phyloP scores from a whole-genome alignment of 306 rosid genomes.

The Pterocarpus macrocarpus region DNA sequence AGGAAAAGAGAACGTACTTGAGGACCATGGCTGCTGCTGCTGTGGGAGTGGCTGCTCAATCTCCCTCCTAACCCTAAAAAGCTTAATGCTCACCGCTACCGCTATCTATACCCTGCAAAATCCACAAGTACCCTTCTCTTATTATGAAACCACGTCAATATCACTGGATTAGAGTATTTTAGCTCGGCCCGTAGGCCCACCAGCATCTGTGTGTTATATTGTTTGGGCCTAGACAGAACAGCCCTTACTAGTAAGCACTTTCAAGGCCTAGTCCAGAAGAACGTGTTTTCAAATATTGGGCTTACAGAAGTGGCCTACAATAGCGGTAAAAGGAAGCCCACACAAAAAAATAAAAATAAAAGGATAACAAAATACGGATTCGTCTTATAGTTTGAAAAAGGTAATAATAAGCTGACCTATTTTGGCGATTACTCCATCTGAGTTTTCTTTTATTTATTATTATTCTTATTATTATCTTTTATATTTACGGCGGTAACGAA shows the following conservation, averaged over 20 bases:
- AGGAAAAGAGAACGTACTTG: conserved; percentile 57
- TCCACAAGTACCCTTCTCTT: not conserved
- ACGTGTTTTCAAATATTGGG: not conserved
- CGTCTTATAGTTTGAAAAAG: too few species aligned
- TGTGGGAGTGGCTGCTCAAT: not conserved
- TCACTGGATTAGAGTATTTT: not conserved
- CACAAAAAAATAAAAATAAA: not conserved
- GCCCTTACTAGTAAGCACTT: not conserved
- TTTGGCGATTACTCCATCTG: too few species aligned
- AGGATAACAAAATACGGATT: too few species aligned
- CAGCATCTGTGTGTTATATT: too few species aligned
- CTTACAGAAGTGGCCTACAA: not conserved
- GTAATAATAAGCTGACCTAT: too few species aligned
- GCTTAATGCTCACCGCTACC: not conserved
- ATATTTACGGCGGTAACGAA: too few species aligned
- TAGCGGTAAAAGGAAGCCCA: not conserved
- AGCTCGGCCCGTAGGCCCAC: not conserved
- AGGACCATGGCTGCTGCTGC: conserved; percentile 76
- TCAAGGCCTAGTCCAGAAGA: not conserved
- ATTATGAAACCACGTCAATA: not conserved
- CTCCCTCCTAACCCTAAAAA: conserved; percentile 60
- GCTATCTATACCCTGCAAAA: conserved; percentile 35
- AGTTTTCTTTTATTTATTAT: too few species aligned
- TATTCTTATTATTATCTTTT: too few species aligned
- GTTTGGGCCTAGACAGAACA: not conserved